Conservation (phyloP, 208 protist species). For the Balamuthia mandrillaris region DNA sequence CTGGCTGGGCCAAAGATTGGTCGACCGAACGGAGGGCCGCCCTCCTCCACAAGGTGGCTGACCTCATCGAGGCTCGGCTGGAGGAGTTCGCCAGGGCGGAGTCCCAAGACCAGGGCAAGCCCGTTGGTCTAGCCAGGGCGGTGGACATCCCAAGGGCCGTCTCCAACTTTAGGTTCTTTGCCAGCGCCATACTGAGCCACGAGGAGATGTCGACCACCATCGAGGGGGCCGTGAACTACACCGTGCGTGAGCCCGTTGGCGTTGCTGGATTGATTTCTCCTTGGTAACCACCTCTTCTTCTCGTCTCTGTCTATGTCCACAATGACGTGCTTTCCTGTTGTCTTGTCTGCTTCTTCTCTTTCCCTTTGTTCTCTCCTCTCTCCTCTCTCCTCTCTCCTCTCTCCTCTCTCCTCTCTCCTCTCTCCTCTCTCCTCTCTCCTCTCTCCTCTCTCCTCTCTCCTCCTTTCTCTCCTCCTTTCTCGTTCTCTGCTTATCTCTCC, state of each 20-base stretch:
- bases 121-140: conserved; percentile 52
- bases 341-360: too few species aligned
- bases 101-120: conserved; percentile 68
- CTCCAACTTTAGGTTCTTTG: conserved; percentile 74
- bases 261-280: conserved; percentile 72
- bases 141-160: conserved; percentile 70
- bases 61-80: conserved; percentile 50
- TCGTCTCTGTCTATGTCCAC: not conserved
- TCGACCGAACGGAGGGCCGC: not conserved
- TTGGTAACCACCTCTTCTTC: conserved; percentile 50
- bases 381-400: too few species aligned
- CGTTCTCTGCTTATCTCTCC: not conserved
- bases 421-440: too few species aligned
- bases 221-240: conserved; percentile 70
- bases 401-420: too few species aligned
- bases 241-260: conserved; percentile 60
- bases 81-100: conserved; percentile 66
- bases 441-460: too few species aligned
- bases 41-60: conserved; percentile 45
- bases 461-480: not conserved
- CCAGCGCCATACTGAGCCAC: conserved; percentile 51
- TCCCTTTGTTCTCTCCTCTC: too few species aligned
- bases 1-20: not conserved
- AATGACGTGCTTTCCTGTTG: too few species aligned
- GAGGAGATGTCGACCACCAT: conserved; percentile 17